Percentiles rank a stretch among this genome's conserved stretches.
These are phyloP conservation scores for Rutstroemia sp. DNA, from an alignment of 2,329 filamentous ascomycete species.

Conservation along the genomic window DNA sequence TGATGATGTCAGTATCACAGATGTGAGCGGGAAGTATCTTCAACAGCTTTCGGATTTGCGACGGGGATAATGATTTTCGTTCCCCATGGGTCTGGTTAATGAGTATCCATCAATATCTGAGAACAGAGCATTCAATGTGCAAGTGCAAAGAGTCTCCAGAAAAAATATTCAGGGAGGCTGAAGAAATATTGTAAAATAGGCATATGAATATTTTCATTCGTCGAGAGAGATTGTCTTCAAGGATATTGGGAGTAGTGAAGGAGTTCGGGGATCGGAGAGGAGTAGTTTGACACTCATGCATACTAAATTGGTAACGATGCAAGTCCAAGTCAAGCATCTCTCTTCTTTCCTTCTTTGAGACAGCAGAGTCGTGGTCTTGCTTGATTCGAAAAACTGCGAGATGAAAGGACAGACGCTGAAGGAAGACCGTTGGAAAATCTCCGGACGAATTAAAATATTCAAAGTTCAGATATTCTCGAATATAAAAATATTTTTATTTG, in stretches of 20 bases:
- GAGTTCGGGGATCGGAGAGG: not conserved
- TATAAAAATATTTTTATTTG: not conserved
- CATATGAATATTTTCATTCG: slow-evolving; percentile 5
- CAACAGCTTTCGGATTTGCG: too few species aligned
- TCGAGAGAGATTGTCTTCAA: not conserved
- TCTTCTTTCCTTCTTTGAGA: not conserved
- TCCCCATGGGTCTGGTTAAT: too few species aligned
- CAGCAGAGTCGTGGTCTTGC: not conserved
- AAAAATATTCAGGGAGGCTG: not conserved
- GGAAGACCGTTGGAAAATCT: not conserved
- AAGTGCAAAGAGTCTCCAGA: not conserved
- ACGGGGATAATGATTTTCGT: too few species aligned
- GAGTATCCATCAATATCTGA: too few species aligned
- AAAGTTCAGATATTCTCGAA: not conserved
- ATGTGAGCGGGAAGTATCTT: too few species aligned
- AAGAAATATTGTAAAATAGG: not conserved
- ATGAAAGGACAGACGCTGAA: not conserved
- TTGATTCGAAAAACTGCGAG: not conserved
- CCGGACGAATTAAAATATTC: slow-evolving; percentile 9
- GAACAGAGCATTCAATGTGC: too few species aligned
- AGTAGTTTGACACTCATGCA: not conserved
- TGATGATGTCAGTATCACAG: too few species aligned
- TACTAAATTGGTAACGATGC: not conserved
- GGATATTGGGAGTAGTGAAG: not conserved
- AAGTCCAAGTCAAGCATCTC: not conserved